phyloP scores from a whole-genome alignment of 2,329 filamentous ascomycete genomes.

The Apiospora malaysiana region DNA sequence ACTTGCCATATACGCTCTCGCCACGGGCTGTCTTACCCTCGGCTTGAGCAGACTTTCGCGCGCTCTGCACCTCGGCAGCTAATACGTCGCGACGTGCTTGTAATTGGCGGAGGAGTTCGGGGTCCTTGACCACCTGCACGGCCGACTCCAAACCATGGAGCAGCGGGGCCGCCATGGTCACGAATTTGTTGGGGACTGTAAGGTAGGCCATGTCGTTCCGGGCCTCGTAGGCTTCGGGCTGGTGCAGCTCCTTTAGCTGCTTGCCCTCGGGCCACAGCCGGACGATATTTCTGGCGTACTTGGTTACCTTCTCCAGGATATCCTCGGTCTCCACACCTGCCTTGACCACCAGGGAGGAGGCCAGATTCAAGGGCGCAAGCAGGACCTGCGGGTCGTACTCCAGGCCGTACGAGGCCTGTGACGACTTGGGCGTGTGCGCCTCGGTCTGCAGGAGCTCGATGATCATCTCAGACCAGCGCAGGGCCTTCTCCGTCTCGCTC shows the following conservation, averaged over 20 bases:
- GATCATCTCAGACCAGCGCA: conserved; percentile 53
- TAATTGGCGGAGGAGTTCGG: conserved; percentile 45
- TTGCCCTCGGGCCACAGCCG: conserved; percentile 48
- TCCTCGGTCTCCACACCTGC: conserved; percentile 38
- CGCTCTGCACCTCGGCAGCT: conserved; percentile 41
- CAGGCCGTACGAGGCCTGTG: conserved; percentile 32
- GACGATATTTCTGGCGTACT: conserved; percentile 45
- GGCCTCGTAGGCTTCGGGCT: conserved; percentile 37
- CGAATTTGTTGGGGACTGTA: conserved; percentile 41
- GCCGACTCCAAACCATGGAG: conserved; percentile 53
- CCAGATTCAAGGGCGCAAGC: conserved; percentile 49
- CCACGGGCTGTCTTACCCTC: conserved; percentile 38
- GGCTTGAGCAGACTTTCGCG: conserved; percentile 23
- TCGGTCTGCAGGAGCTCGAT: conserved; percentile 55
- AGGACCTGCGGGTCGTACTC: conserved; percentile 51
- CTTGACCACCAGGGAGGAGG: conserved; percentile 46
- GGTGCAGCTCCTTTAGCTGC: conserved; percentile 46
- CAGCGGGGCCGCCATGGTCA: conserved; percentile 43
- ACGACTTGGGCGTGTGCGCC: conserved; percentile 40
- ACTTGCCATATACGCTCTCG: conserved; percentile 37
- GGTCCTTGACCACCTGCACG: conserved; percentile 45
- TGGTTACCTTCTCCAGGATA: conserved; percentile 41
- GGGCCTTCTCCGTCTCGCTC: conserved; percentile 47
- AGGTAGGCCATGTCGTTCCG: conserved; percentile 41
- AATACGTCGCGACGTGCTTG: conserved; percentile 46